phyloP scores from a whole-genome alignment of 73 alveolate genomes.

The Paramecium tetraurelia region DNA sequence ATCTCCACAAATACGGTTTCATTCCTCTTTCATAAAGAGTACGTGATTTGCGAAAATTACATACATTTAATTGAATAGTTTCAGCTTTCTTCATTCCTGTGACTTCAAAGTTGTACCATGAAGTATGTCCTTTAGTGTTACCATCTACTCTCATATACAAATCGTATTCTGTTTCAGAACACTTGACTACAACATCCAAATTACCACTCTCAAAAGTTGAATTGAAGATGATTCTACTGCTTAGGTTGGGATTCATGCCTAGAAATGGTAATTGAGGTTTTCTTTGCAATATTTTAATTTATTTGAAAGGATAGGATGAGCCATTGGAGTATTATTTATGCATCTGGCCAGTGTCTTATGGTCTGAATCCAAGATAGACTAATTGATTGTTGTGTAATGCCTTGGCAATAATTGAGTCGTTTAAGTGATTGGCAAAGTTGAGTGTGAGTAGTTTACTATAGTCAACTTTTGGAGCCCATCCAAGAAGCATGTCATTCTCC shows the following conservation, averaged over 20 bases:
- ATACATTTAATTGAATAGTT: slow-evolving; percentile 78
- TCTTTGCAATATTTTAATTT: slow-evolving; percentile 9
- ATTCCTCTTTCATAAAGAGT: slow-evolving; percentile 79
- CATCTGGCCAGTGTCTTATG: slow-evolving; percentile 55
- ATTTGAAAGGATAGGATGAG: slow-evolving; percentile 57
- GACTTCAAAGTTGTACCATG: slow-evolving; percentile 91
- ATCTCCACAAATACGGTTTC: slow-evolving; percentile 50
- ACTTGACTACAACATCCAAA: slow-evolving; percentile 69
- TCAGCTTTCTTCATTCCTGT: slow-evolving; percentile 70
- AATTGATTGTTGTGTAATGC: slow-evolving; percentile 17
- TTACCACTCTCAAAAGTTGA: slow-evolving; percentile 95
- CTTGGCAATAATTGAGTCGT: background rate
- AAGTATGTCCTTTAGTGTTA: slow-evolving; percentile 86
- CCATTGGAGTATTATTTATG: slow-evolving; percentile 58
- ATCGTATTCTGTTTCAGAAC: slow-evolving; percentile 80
- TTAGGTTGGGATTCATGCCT: slow-evolving; percentile 47
- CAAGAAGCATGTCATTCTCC: slow-evolving; percentile 76
- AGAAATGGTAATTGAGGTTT: slow-evolving; percentile 48
- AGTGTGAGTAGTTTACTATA: slow-evolving; percentile 10
- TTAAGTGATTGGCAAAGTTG: slow-evolving; percentile 11
- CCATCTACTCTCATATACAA: slow-evolving; percentile 88
- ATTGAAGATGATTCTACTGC: slow-evolving; percentile 80
- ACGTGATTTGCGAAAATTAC: slow-evolving; percentile 82
- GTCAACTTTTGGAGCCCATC: slow-evolving; percentile 59
- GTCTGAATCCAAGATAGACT: slow-evolving; percentile 69